These are phyloP conservation scores for Strobilomyces confusus DNA, from an alignment of 768 basidiomycete species.

Conservation along the genomic window DNA sequence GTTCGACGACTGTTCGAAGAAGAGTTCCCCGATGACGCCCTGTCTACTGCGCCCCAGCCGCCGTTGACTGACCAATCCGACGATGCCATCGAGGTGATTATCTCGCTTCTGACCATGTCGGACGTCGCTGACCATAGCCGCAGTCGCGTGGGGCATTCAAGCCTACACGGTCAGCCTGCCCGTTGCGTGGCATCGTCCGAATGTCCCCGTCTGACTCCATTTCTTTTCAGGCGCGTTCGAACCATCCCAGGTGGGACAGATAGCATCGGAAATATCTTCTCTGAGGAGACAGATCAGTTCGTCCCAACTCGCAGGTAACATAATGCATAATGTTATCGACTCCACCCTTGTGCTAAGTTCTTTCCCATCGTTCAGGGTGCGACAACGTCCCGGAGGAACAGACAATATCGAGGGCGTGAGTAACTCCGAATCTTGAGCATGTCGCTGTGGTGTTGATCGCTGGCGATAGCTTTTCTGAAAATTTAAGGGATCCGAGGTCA, in stretches of 20 bases:
- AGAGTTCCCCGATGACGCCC: constrained; percentile 54
- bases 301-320: constrained; percentile 66
- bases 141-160: constrained; percentile 25
- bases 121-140: neutral
- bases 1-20: constrained; percentile 18
- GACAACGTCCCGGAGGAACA: constrained; percentile 63
- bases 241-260: constrained; percentile 28
- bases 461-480: constrained; percentile 28
- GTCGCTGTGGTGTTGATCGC: neutral
- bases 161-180: constrained; percentile 46
- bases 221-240: constrained; percentile 31
- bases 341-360: neutral
- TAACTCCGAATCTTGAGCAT: constrained; percentile 6
- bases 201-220: constrained; percentile 1
- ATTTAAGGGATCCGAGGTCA: neutral
- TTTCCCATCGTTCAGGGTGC: constrained; percentile 41
- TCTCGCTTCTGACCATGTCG: neutral
- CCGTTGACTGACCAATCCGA: neutral
- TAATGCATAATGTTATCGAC: neutral
- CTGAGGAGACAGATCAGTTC: constrained; percentile 43
- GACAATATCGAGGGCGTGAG: constrained; percentile 51
- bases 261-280: constrained; percentile 41
- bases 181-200: neutral
- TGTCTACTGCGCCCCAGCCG: constrained; percentile 51
- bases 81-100: neutral